A percentile compares a stretch with the other conserved stretches of the same genome.
Evolutionary conservation across 2,329 filamentous ascomycete species (phyloP).

Genomic region (Aspergillus phoenicis): DNA sequence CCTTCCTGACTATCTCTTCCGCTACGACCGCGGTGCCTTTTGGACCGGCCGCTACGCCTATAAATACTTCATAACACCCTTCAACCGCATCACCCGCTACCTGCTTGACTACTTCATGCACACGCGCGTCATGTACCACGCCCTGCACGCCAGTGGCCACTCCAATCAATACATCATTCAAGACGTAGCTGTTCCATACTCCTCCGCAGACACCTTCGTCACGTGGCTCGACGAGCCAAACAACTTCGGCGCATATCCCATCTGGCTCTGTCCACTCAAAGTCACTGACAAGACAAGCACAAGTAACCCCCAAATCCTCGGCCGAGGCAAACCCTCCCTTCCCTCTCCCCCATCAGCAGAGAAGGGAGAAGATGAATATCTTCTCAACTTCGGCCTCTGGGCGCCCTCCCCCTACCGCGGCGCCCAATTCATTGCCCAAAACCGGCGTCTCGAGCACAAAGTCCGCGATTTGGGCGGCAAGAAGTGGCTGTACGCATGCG

Average conservation of each 20-base stretch:
- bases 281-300: conserved; percentile 20
- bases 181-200: conserved; percentile 62
- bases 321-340: not conserved
- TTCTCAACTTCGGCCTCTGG: conserved; percentile 71
- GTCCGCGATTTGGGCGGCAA: conserved; percentile 70
- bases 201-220: conserved; percentile 55
- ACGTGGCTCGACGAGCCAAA: conserved; percentile 46
- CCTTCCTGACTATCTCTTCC: conserved; percentile 42
- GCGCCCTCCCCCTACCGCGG: conserved; percentile 65
- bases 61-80: conserved; percentile 62
- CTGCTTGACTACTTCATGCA: conserved; percentile 63
- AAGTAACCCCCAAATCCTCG: not conserved
- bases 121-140: conserved; percentile 64
- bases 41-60: conserved; percentile 66
- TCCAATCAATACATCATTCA: conserved; percentile 63
- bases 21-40: conserved; percentile 65
- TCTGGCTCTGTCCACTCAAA: conserved; percentile 62
- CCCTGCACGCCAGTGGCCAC: conserved; percentile 61
- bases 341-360: not conserved
- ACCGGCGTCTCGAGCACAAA: conserved; percentile 71
- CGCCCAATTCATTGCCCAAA: conserved; percentile 65
- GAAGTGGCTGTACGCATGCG: conserved; percentile 87
- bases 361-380: conserved; percentile 29
- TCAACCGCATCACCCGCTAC: conserved; percentile 61
- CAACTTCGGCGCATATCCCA: conserved; percentile 54